Conservation (phyloP, 129 eudicot species). For the Lactuca sativa region DNA sequence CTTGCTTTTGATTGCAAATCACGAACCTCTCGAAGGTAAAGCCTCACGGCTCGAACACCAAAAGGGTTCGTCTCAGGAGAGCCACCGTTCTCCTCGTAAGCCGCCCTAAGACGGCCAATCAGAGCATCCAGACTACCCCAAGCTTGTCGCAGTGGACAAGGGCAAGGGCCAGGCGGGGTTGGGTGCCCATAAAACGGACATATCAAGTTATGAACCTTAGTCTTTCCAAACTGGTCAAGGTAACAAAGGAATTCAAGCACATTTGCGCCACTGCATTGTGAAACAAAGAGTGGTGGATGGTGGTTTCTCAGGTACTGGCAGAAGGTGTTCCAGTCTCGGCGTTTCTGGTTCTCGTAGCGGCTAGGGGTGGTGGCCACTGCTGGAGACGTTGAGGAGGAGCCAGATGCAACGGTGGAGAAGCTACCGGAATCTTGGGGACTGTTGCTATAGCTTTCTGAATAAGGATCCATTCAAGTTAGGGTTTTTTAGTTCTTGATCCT, state of each 20-base stretch:
- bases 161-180: conserved; percentile 79
- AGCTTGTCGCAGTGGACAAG: conserved; percentile 87
- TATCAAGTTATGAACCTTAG: conserved; percentile 67
- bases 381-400: conserved; percentile 33
- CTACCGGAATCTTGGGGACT: conserved; percentile 14
- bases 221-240: conserved; percentile 85
- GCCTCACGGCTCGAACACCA: conserved; percentile 73
- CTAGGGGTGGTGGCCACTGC: conserved; percentile 37
- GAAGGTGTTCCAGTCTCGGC: conserved; percentile 90
- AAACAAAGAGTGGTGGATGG: conserved; percentile 67
- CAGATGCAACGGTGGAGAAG: conserved; percentile 22
- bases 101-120: conserved; percentile 81
- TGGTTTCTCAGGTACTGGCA: conserved; percentile 77
- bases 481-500: conserved; percentile 9
- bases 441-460: conserved; percentile 6
- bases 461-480: conserved; percentile 35
- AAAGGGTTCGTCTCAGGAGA: conserved; percentile 71
- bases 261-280: conserved; percentile 77
- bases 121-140: conserved; percentile 94
- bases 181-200: conserved; percentile 86
- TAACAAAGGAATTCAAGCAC: conserved; percentile 79
- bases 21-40: conserved; percentile 80
- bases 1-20: conserved; percentile 90
- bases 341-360: conserved; percentile 87
- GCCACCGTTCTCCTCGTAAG: conserved; percentile 84